Conservation (phyloP, 164 flowering plant species). For the Dillenia turbinata region DNA sequence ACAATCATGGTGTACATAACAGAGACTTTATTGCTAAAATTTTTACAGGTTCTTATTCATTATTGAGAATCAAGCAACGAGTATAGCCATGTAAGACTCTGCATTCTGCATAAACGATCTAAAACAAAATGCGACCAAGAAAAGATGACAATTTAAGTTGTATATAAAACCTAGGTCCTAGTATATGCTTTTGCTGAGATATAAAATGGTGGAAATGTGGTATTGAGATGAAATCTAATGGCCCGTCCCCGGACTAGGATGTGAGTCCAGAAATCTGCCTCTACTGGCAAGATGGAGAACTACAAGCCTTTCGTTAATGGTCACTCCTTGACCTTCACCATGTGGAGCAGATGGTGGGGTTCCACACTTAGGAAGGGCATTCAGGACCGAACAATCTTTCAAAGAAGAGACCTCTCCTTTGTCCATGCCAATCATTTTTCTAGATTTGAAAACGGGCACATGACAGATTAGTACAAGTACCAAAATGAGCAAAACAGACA, state of each 20-base stretch:
- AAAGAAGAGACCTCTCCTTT: neutral
- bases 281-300: neutral
- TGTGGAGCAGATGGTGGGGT: slow-evolving; percentile 7
- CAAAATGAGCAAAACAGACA: neutral
- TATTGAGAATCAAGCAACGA: too few species aligned
- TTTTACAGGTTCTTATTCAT: too few species aligned
- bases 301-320: neutral
- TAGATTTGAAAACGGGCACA: neutral
- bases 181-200: too few species aligned
- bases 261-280: slow-evolving; percentile 6
- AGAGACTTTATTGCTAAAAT: too few species aligned
- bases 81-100: too few species aligned
- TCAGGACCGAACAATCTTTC: slow-evolving; percentile 1
- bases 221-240: neutral
- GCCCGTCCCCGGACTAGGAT: slow-evolving; percentile 16
- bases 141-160: too few species aligned
- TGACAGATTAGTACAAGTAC: slow-evolving; percentile 3
- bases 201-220: too few species aligned
- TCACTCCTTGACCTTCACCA: slow-evolving; percentile 1
- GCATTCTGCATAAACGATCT: too few species aligned
- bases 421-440: neutral
- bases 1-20: too few species aligned
- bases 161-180: too few species aligned
- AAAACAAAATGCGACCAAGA: too few species aligned
- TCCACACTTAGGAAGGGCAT: slow-evolving; percentile 7